Evolutionary conservation across 1,284 basidiomycete species (phyloP).

Genomic region (Uromyces viciae-fabae): DNA sequence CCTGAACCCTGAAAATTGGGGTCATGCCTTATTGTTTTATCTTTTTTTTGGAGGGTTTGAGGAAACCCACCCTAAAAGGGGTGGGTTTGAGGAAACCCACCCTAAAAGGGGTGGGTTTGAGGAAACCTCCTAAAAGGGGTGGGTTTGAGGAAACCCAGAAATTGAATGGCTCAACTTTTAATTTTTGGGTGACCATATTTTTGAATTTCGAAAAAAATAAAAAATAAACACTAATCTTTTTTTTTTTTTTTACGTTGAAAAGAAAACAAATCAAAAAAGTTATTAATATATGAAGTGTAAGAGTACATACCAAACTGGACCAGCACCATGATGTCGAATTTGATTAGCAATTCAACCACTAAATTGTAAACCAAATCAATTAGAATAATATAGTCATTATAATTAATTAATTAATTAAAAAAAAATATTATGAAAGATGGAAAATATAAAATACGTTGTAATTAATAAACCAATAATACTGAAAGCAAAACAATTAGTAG

Average conservation of each 20-base stretch:
- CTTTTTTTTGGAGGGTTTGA: too few relatives aligned
- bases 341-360: conserved; percentile 28
- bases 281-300: neutral
- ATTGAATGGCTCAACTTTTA: too few relatives aligned
- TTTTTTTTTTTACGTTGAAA: neutral
- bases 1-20: too few relatives aligned
- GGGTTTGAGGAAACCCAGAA: too few relatives aligned
- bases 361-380: neutral
- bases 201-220: neutral
- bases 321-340: conserved; percentile 32
- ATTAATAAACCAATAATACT: conserved; percentile 22
- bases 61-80: too few relatives aligned
- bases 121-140: too few relatives aligned
- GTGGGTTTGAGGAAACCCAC: too few relatives aligned
- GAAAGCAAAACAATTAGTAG: conserved; percentile 17
- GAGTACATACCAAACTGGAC: conserved; percentile 13
- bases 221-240: neutral
- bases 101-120: too few relatives aligned
- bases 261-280: too few relatives aligned
- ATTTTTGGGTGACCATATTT: too few relatives aligned
- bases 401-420: neutral
- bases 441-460: neutral
- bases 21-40: too few relatives aligned
- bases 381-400: neutral
- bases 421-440: neutral